Evolutionary conservation across 495 filamentous ascomycete genomes (phyloP).

Genomic region (Talaromyces ruber): DNA sequence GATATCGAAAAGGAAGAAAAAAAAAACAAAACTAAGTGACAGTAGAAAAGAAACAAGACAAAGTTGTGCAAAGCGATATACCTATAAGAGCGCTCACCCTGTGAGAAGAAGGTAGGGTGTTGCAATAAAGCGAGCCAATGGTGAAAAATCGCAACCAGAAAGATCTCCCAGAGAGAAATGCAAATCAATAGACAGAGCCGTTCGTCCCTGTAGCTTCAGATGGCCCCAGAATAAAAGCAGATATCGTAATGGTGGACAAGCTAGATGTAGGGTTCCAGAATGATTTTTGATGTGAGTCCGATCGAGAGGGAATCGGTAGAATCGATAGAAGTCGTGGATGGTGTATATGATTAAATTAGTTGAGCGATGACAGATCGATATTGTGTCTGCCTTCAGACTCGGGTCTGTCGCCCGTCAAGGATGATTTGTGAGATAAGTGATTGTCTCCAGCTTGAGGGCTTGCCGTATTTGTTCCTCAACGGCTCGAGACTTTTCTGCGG

Average conservation of each 20-base stretch:
- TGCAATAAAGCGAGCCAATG: neutral
- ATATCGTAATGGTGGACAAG: neutral
- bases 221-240: neutral
- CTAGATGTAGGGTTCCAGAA: neutral
- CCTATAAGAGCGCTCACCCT: conserved; percentile 1
- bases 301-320: neutral
- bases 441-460: neutral
- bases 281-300: neutral
- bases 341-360: neutral
- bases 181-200: neutral
- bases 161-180: neutral
- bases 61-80: conserved; percentile 2
- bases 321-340: neutral
- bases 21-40: conserved; percentile 1
- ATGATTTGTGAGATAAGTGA: neutral
- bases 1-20: neutral
- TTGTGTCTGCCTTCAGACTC: neutral
- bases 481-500: neutral
- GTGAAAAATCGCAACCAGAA: neutral
- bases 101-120: neutral
- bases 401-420: neutral
- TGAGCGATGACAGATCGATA: neutral
- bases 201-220: neutral
- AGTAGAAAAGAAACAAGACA: neutral
- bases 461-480: neutral